Evolutionary conservation across 306 rosid genomes (phyloP).

Genomic region (Herpetospermum pedunculosum): DNA sequence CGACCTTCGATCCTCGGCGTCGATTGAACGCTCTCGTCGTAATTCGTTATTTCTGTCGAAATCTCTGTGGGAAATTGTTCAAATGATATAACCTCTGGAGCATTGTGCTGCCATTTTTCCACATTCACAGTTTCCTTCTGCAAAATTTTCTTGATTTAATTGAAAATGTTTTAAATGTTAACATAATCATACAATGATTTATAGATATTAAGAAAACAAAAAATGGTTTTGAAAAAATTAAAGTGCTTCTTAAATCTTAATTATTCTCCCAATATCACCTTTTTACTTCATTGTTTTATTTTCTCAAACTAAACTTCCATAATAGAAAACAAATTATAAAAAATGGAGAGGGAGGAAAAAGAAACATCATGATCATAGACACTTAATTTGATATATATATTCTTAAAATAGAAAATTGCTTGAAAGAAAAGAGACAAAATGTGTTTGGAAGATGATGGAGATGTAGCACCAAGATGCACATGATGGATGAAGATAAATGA

Average conservation of each 20-base stretch:
- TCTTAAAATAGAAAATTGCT: neutral
- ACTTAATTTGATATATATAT: neutral
- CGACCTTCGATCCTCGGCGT: constrained; percentile 41
- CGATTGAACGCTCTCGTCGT: constrained; percentile 43
- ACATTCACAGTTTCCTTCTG: constrained; percentile 27
- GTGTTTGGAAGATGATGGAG: constrained; percentile 24
- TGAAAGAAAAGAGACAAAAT: neutral
- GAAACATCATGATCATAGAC: neutral
- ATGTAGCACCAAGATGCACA: constrained; percentile 35
- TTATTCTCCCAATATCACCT: neutral
- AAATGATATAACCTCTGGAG: constrained; percentile 61
- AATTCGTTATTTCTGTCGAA: constrained; percentile 56
- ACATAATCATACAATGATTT: neutral
- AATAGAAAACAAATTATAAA: neutral
- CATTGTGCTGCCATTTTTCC: constrained; percentile 41
- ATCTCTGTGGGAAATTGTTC: constrained; percentile 69
- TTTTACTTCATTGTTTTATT: neutral
- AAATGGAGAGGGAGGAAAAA: neutral
- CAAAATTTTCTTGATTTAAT: neutral
- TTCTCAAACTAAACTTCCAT: neutral
- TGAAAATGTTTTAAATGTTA: neutral
- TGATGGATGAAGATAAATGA: constrained; percentile 28
- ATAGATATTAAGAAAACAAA: no score
- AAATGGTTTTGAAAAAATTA: no score
- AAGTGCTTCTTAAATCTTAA: no score